phyloP scores from a whole-genome alignment of 2,329 filamentous ascomycete species.

The Plenodomus tracheiphilus region DNA sequence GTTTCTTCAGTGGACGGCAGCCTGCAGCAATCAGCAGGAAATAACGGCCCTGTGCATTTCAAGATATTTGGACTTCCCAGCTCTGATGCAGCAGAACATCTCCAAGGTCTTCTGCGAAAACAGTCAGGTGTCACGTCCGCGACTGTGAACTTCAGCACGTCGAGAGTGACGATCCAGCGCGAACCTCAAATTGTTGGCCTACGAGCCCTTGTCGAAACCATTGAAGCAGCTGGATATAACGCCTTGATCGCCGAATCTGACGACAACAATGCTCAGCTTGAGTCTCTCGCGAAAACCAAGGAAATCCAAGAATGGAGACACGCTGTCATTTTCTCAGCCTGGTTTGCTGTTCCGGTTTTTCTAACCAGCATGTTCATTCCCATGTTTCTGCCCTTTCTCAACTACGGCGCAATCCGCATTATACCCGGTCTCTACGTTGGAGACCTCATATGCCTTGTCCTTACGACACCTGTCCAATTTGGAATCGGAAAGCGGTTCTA shows the following conservation, averaged over 20 bases:
- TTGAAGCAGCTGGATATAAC: constrained; percentile 84
- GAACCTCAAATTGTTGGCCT: constrained; percentile 74
- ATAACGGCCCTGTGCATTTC: constrained; percentile 69
- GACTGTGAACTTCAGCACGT: constrained; percentile 72
- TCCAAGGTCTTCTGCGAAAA: constrained; percentile 69
- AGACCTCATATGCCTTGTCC: constrained; percentile 77
- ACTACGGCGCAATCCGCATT: constrained; percentile 73
- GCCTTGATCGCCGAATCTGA: constrained; percentile 88
- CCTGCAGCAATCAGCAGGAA: constrained; percentile 55
- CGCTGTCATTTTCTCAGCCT: constrained; percentile 75
- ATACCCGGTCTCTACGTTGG: constrained; percentile 81
- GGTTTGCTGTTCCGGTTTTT: constrained; percentile 88
- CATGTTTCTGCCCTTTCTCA: constrained; percentile 75
- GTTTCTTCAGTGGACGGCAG: constrained; percentile 71
- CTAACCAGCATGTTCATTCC: constrained; percentile 91
- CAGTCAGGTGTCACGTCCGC: constrained; percentile 75
- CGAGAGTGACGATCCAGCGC: constrained; percentile 74
- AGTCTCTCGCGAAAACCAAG: constrained; percentile 92
- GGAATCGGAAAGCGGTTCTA: constrained; percentile 96
- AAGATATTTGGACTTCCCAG: constrained; percentile 82
- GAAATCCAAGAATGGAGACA: constrained; percentile 92
- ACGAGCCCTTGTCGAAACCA: constrained; percentile 76
- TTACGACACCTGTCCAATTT: constrained; percentile 95
- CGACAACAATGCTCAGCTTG: constrained; percentile 94
- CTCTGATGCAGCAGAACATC: constrained; percentile 67